phyloP scores from a whole-genome alignment of 1,284 basidiomycete species.

The Marasmius tenuissimus region DNA sequence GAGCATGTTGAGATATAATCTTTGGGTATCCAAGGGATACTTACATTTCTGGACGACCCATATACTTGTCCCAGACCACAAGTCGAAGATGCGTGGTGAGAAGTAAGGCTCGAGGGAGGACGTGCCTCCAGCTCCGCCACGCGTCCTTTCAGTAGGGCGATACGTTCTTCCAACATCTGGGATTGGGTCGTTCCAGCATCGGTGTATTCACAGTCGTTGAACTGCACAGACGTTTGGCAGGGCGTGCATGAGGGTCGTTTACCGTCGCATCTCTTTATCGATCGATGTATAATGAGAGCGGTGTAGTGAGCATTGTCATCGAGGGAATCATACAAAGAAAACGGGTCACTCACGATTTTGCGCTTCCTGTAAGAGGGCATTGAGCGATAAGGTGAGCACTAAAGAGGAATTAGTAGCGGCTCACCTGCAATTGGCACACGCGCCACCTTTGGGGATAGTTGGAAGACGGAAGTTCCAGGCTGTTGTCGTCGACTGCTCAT shows the following conservation, averaged over 20 bases:
- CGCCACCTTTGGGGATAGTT: background rate
- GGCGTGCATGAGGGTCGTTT: conserved; percentile 26
- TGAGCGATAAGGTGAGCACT: background rate
- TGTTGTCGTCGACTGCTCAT: no score
- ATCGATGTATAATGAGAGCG: background rate
- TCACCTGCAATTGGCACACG: conserved; percentile 6
- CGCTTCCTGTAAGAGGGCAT: background rate
- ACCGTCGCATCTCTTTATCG: conserved; percentile 29
- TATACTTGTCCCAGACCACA: no score
- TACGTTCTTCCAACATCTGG: conserved; percentile 25
- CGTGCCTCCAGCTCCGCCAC: conserved; percentile 23
- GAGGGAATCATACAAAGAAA: background rate
- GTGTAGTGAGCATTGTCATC: no score
- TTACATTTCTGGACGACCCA: no score
- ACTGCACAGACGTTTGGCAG: conserved; percentile 22
- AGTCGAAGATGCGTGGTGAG: no score
- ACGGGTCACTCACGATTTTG: conserved; percentile 1
- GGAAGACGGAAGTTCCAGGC: no score
- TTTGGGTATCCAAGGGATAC: no score
- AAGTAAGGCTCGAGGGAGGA: background rate
- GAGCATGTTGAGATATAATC: no score
- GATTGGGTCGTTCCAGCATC: conserved; percentile 20
- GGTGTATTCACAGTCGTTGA: conserved; percentile 31
- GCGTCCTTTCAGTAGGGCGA: conserved; percentile 23
- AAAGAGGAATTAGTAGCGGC: background rate